These are phyloP conservation scores for Paramecium octaurelia DNA, from an alignment of 73 alveolate species.

Conservation along the genomic window DNA sequence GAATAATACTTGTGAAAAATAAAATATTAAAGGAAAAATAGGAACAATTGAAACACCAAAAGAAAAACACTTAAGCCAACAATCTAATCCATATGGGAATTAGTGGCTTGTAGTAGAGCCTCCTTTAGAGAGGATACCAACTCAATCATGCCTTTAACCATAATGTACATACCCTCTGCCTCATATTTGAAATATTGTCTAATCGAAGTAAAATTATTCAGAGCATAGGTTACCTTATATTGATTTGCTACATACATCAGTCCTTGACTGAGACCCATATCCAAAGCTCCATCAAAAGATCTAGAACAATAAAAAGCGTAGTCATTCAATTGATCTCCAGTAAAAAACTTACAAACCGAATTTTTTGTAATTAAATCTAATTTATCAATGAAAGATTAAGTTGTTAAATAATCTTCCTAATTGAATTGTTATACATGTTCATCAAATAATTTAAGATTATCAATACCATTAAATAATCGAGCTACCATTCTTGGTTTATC, in stretches of 20 bases:
- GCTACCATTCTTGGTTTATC: background rate
- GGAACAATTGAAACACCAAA: background rate
- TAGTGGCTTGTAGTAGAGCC: background rate
- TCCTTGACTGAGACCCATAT: background rate
- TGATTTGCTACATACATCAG: background rate
- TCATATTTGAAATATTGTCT: background rate
- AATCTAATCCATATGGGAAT: background rate
- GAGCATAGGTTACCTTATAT: background rate
- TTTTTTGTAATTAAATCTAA: background rate
- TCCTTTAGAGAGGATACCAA: background rate
- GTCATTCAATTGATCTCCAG: background rate
- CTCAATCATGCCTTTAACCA: background rate
- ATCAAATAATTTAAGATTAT: background rate
- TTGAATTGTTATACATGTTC: background rate
- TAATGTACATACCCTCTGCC: background rate
- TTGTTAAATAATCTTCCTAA: background rate
- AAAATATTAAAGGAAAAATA: background rate
- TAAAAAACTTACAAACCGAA: background rate
- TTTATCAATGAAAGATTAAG: background rate
- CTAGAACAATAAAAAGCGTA: background rate
- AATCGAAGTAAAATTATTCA: conserved; percentile 27
- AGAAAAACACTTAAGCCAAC: background rate
- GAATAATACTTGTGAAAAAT: background rate
- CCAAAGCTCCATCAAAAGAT: conserved; percentile 15
- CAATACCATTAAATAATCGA: background rate